phyloP scores from a whole-genome alignment of 1,284 basidiomycete genomes.

The Phlebopus sp. region DNA sequence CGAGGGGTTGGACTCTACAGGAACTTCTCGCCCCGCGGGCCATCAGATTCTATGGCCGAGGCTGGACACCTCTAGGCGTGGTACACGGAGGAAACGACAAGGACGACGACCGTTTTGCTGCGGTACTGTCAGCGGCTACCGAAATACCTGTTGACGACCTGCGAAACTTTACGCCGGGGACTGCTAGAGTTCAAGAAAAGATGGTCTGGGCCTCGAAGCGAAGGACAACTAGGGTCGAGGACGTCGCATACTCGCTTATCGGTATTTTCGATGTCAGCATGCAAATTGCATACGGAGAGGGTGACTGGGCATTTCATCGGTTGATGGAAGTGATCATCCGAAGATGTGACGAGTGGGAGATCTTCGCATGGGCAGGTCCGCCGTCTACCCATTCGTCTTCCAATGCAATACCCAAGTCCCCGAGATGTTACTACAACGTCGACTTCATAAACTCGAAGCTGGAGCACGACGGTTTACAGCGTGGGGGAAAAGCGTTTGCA shows the following conservation, averaged over 20 bases:
- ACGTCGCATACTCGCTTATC: slow-evolving; percentile 20
- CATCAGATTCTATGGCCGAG: too few species aligned
- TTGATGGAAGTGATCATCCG: slow-evolving; percentile 23
- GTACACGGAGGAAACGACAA: too few species aligned
- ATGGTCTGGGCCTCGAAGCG: slow-evolving; percentile 22
- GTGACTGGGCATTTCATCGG: slow-evolving; percentile 20
- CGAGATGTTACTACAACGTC: slow-evolving; percentile 16
- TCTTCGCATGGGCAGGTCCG: slow-evolving; percentile 20
- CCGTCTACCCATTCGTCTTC: slow-evolving; percentile 14
- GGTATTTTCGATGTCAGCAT: slow-evolving; percentile 22
- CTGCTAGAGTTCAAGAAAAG: slow-evolving; percentile 7
- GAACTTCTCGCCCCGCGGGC: too few species aligned
- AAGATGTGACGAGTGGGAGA: slow-evolving; percentile 20
- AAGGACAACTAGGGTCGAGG: slow-evolving; percentile 18
- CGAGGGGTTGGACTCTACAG: too few species aligned
- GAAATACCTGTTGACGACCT: too few species aligned
- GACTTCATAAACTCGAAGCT: too few species aligned
- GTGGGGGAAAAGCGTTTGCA: too few species aligned
- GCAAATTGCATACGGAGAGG: slow-evolving; percentile 14
- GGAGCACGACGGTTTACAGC: slow-evolving; percentile 4
- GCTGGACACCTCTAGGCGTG: too few species aligned
- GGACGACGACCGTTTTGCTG: too few species aligned
- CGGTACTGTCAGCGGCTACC: too few species aligned
- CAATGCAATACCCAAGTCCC: slow-evolving; percentile 14
- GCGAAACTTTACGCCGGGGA: too few species aligned